phyloP scores from a whole-genome alignment of 2,329 filamentous ascomycete species.

The Teratosphaeria zuluensis region DNA sequence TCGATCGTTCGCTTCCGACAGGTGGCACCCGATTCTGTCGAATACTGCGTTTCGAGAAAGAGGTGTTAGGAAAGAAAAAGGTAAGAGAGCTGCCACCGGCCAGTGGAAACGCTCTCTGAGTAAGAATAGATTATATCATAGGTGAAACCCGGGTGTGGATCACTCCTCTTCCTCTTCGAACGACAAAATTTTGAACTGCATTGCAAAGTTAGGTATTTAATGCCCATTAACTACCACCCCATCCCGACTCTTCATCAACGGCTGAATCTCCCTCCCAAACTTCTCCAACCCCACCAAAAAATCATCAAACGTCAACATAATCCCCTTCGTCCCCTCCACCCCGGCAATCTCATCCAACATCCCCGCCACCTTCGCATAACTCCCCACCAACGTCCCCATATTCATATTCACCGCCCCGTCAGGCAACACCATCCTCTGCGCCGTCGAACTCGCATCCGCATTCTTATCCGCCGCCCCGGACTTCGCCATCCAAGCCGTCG shows the following conservation, averaged over 20 bases:
- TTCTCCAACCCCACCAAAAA: slow-evolving; percentile 6
- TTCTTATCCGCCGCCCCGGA: slow-evolving; percentile 6
- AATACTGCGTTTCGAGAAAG: too few relatives aligned
- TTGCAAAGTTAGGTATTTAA: too few relatives aligned
- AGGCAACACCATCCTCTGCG: slow-evolving; percentile 1
- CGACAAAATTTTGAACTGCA: too few relatives aligned
- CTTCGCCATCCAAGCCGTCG: slow-evolving; percentile 7
- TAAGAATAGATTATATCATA: too few relatives aligned
- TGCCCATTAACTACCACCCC: neutral
- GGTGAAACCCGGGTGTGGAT: too few relatives aligned
- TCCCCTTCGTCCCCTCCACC: slow-evolving; percentile 6
- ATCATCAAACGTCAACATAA: slow-evolving; percentile 10
- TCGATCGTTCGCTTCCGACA: too few relatives aligned
- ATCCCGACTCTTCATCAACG: neutral
- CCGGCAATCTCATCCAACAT: slow-evolving; percentile 4
- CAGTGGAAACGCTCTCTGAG: too few relatives aligned
- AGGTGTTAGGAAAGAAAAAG: too few relatives aligned
- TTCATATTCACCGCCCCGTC: slow-evolving; percentile 10
- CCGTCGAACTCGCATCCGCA: slow-evolving; percentile 6
- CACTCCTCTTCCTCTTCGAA: too few relatives aligned
- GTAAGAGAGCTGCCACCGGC: too few relatives aligned
- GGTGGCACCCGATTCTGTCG: too few relatives aligned
- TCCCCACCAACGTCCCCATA: slow-evolving; percentile 7
- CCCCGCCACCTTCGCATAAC: slow-evolving; percentile 2
- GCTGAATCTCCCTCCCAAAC: slow-evolving; percentile 9